Percentiles rank a stretch among this genome's conserved stretches.
phyloP scores from a whole-genome alignment of 2,329 filamentous ascomycete species.

The Sporothrix dimorphospora region DNA sequence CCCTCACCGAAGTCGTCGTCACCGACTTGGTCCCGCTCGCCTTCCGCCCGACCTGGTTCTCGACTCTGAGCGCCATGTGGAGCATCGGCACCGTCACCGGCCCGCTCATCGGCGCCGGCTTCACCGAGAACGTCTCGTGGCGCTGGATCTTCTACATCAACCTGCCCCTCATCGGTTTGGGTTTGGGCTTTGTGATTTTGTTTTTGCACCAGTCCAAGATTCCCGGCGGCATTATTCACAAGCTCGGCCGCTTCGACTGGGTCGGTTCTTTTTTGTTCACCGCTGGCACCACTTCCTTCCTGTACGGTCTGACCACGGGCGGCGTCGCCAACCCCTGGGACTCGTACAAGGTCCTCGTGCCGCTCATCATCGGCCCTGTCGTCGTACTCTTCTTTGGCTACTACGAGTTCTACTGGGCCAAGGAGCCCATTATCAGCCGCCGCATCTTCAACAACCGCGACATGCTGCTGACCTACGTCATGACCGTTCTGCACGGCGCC shows the following conservation, averaged over 20 bases:
- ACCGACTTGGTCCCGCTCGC: slow-evolving; percentile 40
- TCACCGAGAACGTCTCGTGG: slow-evolving; percentile 36
- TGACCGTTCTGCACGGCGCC: slow-evolving; percentile 61
- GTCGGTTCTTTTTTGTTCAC: slow-evolving; percentile 50
- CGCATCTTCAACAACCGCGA: slow-evolving; percentile 49
- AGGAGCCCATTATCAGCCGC: slow-evolving; percentile 46
- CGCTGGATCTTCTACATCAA: slow-evolving; percentile 51
- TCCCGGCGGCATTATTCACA: slow-evolving; percentile 39
- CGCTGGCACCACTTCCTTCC: slow-evolving; percentile 44
- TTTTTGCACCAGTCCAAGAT: slow-evolving; percentile 46
- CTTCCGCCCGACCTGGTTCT: slow-evolving; percentile 36
- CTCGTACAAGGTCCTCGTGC: slow-evolving; percentile 44
- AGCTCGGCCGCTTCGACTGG: slow-evolving; percentile 48
- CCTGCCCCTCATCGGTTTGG: slow-evolving; percentile 44
- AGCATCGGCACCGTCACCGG: slow-evolving; percentile 35
- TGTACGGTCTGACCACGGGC: slow-evolving; percentile 50
- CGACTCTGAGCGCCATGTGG: slow-evolving; percentile 34
- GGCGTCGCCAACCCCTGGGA: slow-evolving; percentile 50
- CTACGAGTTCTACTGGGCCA: slow-evolving; percentile 32
- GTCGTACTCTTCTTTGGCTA: slow-evolving; percentile 39
- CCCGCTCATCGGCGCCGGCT: slow-evolving; percentile 36
- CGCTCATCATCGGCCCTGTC: slow-evolving; percentile 48
- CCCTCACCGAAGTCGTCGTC: slow-evolving; percentile 43
- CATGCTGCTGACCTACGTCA: slow-evolving; percentile 41
- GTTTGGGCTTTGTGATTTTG: slow-evolving; percentile 29